These are phyloP conservation scores for Hirschioporus abietinus DNA, from an alignment of 768 basidiomycete genomes.

Conservation along the genomic window DNA sequence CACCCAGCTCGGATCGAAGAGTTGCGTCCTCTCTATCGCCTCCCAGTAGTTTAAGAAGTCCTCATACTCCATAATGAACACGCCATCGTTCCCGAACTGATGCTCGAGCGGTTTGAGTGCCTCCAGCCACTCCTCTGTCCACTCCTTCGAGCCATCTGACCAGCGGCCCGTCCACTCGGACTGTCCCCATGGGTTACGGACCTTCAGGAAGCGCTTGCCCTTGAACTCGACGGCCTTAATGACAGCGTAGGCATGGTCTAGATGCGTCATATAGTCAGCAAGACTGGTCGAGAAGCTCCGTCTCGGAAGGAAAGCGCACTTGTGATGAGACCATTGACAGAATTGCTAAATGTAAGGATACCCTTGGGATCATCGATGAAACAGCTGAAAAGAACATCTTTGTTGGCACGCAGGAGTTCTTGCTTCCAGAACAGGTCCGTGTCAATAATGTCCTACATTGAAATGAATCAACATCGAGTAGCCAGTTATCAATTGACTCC, in stretches of 20 bases:
- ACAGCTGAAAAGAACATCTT: conserved; percentile 27
- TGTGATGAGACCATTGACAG: conserved; percentile 5
- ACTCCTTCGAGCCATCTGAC: conserved; percentile 27
- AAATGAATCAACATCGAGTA: conserved; percentile 4
- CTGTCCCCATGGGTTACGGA: conserved; percentile 29
- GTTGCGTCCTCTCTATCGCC: conserved; percentile 36
- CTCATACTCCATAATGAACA: conserved; percentile 31
- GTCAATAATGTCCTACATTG: conserved; percentile 26
- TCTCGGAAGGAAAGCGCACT: conserved; percentile 3
- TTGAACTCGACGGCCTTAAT: conserved; percentile 24
- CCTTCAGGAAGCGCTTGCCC: conserved; percentile 26
- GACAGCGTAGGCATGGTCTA: conserved; percentile 27
- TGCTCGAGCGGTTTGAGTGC: conserved; percentile 22
- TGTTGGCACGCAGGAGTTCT: conserved; percentile 23
- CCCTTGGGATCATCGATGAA: conserved; percentile 15
- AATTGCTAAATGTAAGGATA: neutral
- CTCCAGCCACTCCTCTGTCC: conserved; percentile 26
- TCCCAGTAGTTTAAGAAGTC: conserved; percentile 42
- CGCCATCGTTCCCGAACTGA: conserved; percentile 26
- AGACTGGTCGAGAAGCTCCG: conserved; percentile 12
- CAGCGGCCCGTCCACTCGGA: conserved; percentile 26
- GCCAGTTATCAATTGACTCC: no score
- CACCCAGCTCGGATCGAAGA: conserved; percentile 45
- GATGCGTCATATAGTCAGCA: conserved; percentile 12
- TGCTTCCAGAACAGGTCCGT: conserved; percentile 26